These are phyloP conservation scores for Cladobotryum mycophilum DNA, from an alignment of 2,329 filamentous ascomycete species.

Conservation along the genomic window DNA sequence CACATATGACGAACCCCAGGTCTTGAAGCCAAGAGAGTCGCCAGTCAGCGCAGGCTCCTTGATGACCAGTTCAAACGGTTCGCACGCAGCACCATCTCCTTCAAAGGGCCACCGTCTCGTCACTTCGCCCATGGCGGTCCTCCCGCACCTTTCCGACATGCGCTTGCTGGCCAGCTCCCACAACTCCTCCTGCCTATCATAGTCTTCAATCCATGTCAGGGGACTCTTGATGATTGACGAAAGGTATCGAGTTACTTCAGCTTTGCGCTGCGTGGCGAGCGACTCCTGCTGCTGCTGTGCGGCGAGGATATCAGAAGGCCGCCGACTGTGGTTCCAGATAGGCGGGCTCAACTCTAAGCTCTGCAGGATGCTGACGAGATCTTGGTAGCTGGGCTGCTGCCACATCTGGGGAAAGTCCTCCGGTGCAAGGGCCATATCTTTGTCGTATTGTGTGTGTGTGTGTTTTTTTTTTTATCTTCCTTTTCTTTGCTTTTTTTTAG, in stretches of 20 bases:
- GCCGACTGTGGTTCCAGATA: slow-evolving; percentile 53
- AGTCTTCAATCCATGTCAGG: slow-evolving; percentile 62
- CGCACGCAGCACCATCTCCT: slow-evolving; percentile 20
- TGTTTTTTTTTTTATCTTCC: too few relatives aligned
- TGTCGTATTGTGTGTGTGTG: too few relatives aligned
- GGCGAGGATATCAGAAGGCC: slow-evolving; percentile 33
- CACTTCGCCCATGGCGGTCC: slow-evolving; percentile 55
- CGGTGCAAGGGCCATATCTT: slow-evolving; percentile 28
- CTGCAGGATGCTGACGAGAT: slow-evolving; percentile 60
- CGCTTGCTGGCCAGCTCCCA: slow-evolving; percentile 76
- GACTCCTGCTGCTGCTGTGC: slow-evolving; percentile 37
- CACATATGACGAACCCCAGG: slow-evolving; percentile 87
- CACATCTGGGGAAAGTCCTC: slow-evolving; percentile 76
- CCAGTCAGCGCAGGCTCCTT: slow-evolving; percentile 83
- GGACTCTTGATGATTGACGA: slow-evolving; percentile 61
- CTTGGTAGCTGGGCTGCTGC: slow-evolving; percentile 61
- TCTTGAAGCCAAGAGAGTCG: slow-evolving; percentile 87
- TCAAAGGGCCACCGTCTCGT: slow-evolving; percentile 48
- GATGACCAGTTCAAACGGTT: slow-evolving; percentile 60
- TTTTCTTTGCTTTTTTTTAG: too few relatives aligned
- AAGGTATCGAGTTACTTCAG: slow-evolving; percentile 58
- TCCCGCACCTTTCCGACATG: slow-evolving; percentile 79
- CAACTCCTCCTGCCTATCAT: slow-evolving; percentile 59
- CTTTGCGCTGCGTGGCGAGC: slow-evolving; percentile 35
- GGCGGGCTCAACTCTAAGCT: slow-evolving; percentile 61